Base-by-base conservation (phyloP, 306 rosid species). In the Begonia loranthoides region DNA sequence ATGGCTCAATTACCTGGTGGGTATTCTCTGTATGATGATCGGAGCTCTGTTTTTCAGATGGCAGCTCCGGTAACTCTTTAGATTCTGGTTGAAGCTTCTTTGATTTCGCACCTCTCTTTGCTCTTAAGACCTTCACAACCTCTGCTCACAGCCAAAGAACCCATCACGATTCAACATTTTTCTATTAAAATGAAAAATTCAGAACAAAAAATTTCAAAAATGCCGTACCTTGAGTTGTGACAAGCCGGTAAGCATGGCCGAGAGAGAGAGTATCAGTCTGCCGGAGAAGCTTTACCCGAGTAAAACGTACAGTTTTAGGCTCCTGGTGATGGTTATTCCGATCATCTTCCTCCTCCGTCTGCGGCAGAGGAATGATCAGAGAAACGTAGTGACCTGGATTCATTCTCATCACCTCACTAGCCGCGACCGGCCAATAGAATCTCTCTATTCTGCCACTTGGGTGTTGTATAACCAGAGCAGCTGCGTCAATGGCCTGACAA, bases 381-480 rank as follows among this genome's bases (percentile, higher is more conserved):
- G 99, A 92, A 14, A 92, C 99, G 57, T 92, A 87, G 51, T 87
- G 94, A 59, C 94, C 99, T 0, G 99, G 99, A 34, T 92, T 92
- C 13, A 64, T 55, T 49, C 69, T 83, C 96, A 92, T 92, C 49
- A 92, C 93, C 57, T 92, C 89, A 55, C 89, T 92, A 5, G 89
- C 96, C n/a, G 47, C 1, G 5, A 43, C n/a, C 3, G 93, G 54
- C 88, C 96, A 83, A 58, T 86, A 92, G 52, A 86, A 17, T 64
- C 99, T 83, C 67, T 86, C 99, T 43, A 83, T 73, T 80, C 70
- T 84, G 67, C 99, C 99, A 75, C 66, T 51, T 5, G 99, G 96
- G 55, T 92, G 99, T 33, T 83, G 96, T 67, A 92, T 83, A 69
- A 87, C 99, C 34, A 92, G 82, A 10, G 94, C 99, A 13, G 99